Evolutionary conservation across 1,284 basidiomycete genomes (phyloP).

Genomic region (Ceratobasidium sp.): DNA sequence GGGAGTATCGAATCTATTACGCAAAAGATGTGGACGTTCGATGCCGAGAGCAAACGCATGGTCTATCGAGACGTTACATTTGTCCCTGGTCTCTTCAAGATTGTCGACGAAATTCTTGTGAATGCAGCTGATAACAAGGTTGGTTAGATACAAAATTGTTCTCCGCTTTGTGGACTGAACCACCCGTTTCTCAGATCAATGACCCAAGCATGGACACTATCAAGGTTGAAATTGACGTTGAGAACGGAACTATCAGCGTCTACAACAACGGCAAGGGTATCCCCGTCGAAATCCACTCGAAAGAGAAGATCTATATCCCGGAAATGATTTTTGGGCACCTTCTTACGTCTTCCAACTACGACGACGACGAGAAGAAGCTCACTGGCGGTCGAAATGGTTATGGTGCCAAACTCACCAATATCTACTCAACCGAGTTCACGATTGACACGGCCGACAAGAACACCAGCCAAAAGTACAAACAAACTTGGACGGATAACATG

Average conservation of each 20-base stretch:
- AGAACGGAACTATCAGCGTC: conserved; percentile 89
- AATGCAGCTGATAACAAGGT: conserved; percentile 99
- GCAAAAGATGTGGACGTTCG: conserved; percentile 92
- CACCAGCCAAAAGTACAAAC: conserved; percentile 91
- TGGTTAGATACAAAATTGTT: conserved; percentile 40
- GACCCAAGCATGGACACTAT: conserved; percentile 89
- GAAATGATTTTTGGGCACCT: conserved; percentile 98
- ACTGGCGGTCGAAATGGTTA: conserved; percentile 99
- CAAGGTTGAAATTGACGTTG: conserved; percentile 88
- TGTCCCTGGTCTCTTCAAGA: conserved; percentile 99
- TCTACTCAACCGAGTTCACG: conserved; percentile 98
- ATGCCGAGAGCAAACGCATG: conserved; percentile 84
- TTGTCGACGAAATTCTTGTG: conserved; percentile 98
- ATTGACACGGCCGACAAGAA: conserved; percentile 97
- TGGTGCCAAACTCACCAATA: conserved; percentile 98
- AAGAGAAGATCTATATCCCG: conserved; percentile 96
- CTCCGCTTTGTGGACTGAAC: not conserved
- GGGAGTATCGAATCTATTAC: conserved; percentile 91
- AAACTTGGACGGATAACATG: conserved; percentile 97
- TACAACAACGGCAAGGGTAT: conserved; percentile 98
- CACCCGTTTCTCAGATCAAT: conserved; percentile 74
- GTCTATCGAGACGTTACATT: conserved; percentile 85
- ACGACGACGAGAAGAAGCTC: conserved; percentile 98
- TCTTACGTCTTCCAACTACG: conserved; percentile 97
- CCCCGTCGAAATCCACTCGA: conserved; percentile 95